Percentiles rank a stretch among this genome's conserved stretches.
Conservation (phyloP, 2,329 filamentous ascomycete species). For the Hypoxylon sp. region DNA sequence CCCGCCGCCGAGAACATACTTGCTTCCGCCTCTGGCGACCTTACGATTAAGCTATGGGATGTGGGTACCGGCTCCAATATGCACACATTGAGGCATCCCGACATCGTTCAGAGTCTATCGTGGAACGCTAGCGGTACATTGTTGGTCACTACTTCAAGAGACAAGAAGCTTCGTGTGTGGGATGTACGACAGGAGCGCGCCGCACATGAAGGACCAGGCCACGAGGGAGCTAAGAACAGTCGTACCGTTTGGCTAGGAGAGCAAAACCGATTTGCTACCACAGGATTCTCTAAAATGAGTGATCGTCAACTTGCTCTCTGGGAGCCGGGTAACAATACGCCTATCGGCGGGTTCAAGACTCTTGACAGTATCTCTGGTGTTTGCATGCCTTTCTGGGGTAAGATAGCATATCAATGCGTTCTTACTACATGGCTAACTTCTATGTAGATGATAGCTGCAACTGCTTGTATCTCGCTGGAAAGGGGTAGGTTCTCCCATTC, state of each 20-base stretch:
- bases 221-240: constrained; percentile 96
- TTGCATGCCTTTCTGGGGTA: constrained; percentile 98
- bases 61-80: constrained; percentile 78
- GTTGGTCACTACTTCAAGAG: constrained; percentile 90
- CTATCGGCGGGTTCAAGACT: constrained; percentile 87
- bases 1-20: constrained; percentile 94
- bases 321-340: constrained; percentile 87
- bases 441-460: constrained; percentile 82
- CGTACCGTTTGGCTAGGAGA: constrained; percentile 97
- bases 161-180: constrained; percentile 99
- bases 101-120: constrained; percentile 93
- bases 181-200: constrained; percentile 93
- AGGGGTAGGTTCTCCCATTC: constrained; percentile 72
- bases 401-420: constrained; percentile 35
- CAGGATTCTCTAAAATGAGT: constrained; percentile 98
- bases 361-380: constrained; percentile 97
- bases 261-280: constrained; percentile 93
- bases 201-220: constrained; percentile 83
- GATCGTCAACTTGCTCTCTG: constrained; percentile 95
- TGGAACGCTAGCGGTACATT: constrained; percentile 92
- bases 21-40: constrained; percentile 93
- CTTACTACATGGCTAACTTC: constrained; percentile 37
- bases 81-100: constrained; percentile 81
- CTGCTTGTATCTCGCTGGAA: constrained; percentile 94
- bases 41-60: constrained; percentile 96